These are phyloP conservation scores for Plectosphaerella sp. DNA, from an alignment of 2,329 filamentous ascomycete species.

Conservation along the genomic window DNA sequence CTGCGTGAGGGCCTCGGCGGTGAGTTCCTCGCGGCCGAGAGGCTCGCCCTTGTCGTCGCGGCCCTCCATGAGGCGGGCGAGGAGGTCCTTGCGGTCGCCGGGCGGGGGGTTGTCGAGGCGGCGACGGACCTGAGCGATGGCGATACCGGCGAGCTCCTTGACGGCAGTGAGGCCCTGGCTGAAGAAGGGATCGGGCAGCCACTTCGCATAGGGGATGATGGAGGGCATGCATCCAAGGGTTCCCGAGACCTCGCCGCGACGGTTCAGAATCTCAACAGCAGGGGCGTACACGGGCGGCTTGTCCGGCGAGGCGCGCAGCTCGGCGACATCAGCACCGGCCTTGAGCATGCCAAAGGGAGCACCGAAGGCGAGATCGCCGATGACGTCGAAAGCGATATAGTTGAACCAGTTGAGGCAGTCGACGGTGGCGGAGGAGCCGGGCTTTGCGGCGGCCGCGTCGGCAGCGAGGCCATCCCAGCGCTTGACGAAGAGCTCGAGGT, in stretches of 20 bases:
- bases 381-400: constrained; percentile 22
- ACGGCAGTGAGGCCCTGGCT: constrained; percentile 69
- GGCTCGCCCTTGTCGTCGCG: constrained; percentile 74
- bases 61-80: constrained; percentile 80
- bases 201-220: constrained; percentile 76
- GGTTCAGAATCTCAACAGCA: constrained; percentile 84
- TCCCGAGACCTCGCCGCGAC: constrained; percentile 79
- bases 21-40: constrained; percentile 74
- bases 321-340: constrained; percentile 70
- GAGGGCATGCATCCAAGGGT: constrained; percentile 70
- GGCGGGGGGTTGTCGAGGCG: constrained; percentile 66
- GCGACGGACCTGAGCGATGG: constrained; percentile 73
- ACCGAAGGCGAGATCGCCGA: constrained; percentile 24
- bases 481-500: constrained; percentile 67
- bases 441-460: constrained; percentile 28
- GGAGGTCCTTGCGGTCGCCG: constrained; percentile 69
- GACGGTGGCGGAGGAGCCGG: constrained; percentile 53
- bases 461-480: constrained; percentile 65
- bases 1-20: constrained; percentile 84
- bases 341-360: constrained; percentile 20
- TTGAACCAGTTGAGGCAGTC: constrained; percentile 58
- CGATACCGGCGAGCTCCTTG: constrained; percentile 79
- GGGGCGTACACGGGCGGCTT: constrained; percentile 63
- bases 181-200: constrained; percentile 80
- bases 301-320: constrained; percentile 60